Evolutionary conservation across 345 rosid genomes (phyloP).

Genomic region (Melaleuca quinquenervia): DNA sequence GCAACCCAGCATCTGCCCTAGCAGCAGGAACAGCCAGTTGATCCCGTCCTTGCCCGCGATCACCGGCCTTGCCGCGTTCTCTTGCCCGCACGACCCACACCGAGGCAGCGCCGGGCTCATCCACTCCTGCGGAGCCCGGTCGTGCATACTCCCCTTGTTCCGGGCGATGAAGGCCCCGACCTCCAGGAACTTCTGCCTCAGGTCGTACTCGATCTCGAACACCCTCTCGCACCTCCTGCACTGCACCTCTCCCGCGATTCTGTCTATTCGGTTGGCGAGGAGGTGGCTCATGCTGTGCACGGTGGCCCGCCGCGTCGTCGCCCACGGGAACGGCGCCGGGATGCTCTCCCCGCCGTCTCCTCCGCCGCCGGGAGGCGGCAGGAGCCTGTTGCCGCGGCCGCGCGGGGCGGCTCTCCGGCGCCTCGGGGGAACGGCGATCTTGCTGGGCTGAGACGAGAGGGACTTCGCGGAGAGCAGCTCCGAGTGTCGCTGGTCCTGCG

Average conservation of each 20-base stretch:
- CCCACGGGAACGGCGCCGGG: slow-evolving; percentile 58
- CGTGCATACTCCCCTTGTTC: slow-evolving; percentile 31
- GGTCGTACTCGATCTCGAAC: slow-evolving; percentile 33
- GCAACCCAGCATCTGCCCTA: slow-evolving; percentile 59
- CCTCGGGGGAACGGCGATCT: background rate
- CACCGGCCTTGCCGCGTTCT: slow-evolving; percentile 47
- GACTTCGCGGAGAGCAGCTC: background rate
- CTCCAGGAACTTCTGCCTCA: slow-evolving; percentile 38
- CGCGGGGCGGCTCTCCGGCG: background rate
- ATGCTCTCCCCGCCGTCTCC: slow-evolving; percentile 20
- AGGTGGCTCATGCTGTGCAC: slow-evolving; percentile 31
- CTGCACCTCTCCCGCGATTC: slow-evolving; percentile 39
- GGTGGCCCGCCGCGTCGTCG: slow-evolving; percentile 36
- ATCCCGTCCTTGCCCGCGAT: slow-evolving; percentile 38
- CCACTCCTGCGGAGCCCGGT: slow-evolving; percentile 63
- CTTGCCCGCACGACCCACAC: slow-evolving; percentile 43
- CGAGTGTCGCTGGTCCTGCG: background rate
- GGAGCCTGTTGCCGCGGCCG: background rate
- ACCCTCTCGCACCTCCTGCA: slow-evolving; percentile 57
- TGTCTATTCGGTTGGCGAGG: slow-evolving; percentile 14
- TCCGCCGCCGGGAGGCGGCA: background rate
- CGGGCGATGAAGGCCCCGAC: slow-evolving; percentile 17
- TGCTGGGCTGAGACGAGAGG: background rate
- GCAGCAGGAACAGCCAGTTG: slow-evolving; percentile 81
- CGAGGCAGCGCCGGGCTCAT: slow-evolving; percentile 24